Evolutionary conservation across 192 early-diverging fungal genomes (phyloP).

Genomic region (Coemansia sp.): DNA sequence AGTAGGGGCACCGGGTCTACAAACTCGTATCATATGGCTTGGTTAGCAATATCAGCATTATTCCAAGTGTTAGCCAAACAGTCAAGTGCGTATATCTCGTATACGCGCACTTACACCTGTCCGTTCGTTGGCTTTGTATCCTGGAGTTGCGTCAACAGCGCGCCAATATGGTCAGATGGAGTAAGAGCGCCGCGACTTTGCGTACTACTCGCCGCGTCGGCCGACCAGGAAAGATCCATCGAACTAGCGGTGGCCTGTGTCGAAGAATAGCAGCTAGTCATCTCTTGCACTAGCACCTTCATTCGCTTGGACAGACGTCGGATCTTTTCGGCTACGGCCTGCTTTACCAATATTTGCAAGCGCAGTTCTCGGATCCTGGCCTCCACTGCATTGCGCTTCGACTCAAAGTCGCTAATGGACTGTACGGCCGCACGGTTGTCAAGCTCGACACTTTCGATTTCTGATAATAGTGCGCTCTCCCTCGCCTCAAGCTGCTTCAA

Average conservation of each 20-base stretch:
- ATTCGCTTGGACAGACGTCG: slow-evolving; percentile 25
- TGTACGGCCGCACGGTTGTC: slow-evolving; percentile 25
- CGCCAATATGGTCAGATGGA: background rate
- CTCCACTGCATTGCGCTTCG: slow-evolving; percentile 20
- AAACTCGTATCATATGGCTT: background rate
- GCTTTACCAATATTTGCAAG: slow-evolving; percentile 39
- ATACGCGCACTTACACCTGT: background rate
- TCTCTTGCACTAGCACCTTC: slow-evolving; percentile 28
- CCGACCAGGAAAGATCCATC: background rate
- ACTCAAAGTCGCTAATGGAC: slow-evolving; percentile 23
- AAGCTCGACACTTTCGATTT: slow-evolving; percentile 19
- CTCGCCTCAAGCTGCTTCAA: slow-evolving; percentile 7
- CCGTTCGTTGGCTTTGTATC: background rate
- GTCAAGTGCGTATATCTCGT: too few relatives aligned
- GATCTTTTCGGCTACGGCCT: slow-evolving; percentile 36
- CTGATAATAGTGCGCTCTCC: slow-evolving; percentile 9
- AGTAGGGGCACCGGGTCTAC: background rate
- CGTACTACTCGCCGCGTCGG: background rate
- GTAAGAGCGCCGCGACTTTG: background rate
- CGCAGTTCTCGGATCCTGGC: slow-evolving; percentile 28
- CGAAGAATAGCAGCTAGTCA: slow-evolving; percentile 7
- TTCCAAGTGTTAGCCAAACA: background rate
- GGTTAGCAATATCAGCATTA: background rate
- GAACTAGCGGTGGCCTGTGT: background rate
- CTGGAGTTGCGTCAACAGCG: background rate